Evolutionary conservation across 78 protist species (phyloP), one percentile per base, ranked within the genome.

Genomic region (Dictyostelium firmibasis): DNA sequence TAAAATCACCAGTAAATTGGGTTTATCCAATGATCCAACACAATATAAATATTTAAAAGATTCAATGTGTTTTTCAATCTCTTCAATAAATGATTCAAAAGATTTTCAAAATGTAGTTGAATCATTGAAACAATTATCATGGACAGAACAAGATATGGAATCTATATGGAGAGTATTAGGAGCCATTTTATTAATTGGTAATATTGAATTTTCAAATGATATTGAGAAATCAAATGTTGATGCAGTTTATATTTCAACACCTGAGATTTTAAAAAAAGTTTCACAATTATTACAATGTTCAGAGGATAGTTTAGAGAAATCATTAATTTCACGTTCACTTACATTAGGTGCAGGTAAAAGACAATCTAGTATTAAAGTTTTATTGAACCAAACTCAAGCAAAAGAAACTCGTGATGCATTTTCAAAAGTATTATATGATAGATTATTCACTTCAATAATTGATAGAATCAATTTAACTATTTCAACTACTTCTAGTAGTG

Each of bases 391-490:
- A 9, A 18, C 57, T 20, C 95, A 84, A 62, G 97, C 94, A 2
- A 38, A n/a, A 18, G 88, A 74, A 25, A 70, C 92, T 5, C 93
- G 98, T 27, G 98, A 97, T 75, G 96, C 98, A 18, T 81, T 97
- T 27, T 95, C 95, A 1, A 96, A 95, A 84, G 96, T 84, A 35
- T 72, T 97, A 18, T 97, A 96, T 82, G 95, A 86, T 31, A 62
- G 93, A 25, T 83, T 97, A 14, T 97, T 97, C 53, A 69, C 76
- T 13, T 64, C 84, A 85, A 82, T 97, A 0, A 96, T 97, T 50
- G 91, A 81, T 16, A 77, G n/a, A 35, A 85, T 86, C 18, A 93
- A 93, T 57, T 23, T 3, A 10, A 85, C 79, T 4, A 74, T 83
- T 7, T 11, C 75, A 25, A 67, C 8, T 23, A 67, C 25, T 62